phyloP scores from a whole-genome alignment of 106 monocot species.

The Posidonia australis region DNA sequence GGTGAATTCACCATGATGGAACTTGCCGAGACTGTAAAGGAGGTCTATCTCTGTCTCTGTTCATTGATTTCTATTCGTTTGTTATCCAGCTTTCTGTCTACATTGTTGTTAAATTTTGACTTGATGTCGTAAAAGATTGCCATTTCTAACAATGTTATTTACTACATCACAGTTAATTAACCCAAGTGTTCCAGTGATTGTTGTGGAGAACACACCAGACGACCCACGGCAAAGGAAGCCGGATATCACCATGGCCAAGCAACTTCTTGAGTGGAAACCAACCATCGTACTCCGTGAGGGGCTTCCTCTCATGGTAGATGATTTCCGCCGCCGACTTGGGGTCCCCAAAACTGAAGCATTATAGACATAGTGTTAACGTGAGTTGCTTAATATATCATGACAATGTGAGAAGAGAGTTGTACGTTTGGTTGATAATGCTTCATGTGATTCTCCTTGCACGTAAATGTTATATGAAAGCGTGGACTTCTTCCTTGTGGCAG shows the following conservation, averaged over 20 bases:
- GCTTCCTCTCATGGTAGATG: constrained; percentile 71
- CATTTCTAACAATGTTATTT: background rate
- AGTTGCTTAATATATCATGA: no score
- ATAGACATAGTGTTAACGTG: no score
- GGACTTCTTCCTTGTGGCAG: no score
- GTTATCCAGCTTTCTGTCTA: background rate
- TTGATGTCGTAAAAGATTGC: no score
- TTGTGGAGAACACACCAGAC: constrained; percentile 74
- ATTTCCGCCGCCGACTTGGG: constrained; percentile 54
- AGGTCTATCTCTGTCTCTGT: constrained; percentile 37
- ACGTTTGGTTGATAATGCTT: no score
- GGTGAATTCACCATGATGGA: constrained; percentile 99
- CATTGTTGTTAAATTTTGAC: background rate
- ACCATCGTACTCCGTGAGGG: constrained; percentile 51
- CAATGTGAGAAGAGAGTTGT: no score
- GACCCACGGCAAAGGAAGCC: constrained; percentile 90
- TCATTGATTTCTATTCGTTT: background rate
- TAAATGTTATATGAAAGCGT: no score
- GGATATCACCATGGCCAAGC: constrained; percentile 68
- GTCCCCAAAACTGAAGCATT: constrained; percentile 27
- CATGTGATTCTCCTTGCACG: no score
- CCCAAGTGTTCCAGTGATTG: constrained; percentile 31
- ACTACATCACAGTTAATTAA: constrained; percentile 56
- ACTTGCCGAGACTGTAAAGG: constrained; percentile 82
- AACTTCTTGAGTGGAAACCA: constrained; percentile 65